A percentile compares a stretch with the other conserved stretches of the same genome.
Conservation (phyloP, 2,329 filamentous ascomycete species). For the Chaetomium sp. region DNA sequence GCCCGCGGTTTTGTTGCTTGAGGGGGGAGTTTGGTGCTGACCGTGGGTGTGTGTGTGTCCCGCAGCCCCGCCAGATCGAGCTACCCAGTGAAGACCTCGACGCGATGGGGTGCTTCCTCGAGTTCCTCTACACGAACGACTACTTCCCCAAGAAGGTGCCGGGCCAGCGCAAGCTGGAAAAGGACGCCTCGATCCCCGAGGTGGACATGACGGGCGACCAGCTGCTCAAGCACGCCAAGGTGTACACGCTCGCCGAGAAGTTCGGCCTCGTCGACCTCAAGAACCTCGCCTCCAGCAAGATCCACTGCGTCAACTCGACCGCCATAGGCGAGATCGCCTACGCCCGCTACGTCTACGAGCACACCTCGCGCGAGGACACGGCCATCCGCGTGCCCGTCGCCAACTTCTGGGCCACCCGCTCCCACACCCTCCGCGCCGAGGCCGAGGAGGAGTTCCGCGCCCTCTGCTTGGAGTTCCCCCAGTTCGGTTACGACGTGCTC, state of each 20-base stretch:
- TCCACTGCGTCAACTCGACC: conserved; percentile 86
- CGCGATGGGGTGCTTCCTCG: conserved; percentile 76
- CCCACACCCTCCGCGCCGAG: conserved; percentile 79
- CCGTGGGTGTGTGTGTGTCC: not conserved
- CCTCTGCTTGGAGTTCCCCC: conserved; percentile 85
- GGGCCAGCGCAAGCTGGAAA: conserved; percentile 68
- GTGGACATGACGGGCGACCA: conserved; percentile 79
- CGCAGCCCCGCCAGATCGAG: conserved; percentile 65
- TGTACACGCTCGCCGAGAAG: conserved; percentile 86
- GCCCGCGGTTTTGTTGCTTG: not conserved
- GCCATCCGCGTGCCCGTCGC: conserved; percentile 80
- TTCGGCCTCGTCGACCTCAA: conserved; percentile 70
- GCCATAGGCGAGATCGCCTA: conserved; percentile 90
- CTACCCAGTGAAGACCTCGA: conserved; percentile 70
- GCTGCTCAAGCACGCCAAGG: conserved; percentile 82
- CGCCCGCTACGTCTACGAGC: conserved; percentile 84
- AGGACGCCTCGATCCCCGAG: conserved; percentile 63
- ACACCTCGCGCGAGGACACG: conserved; percentile 68
- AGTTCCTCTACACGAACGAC: conserved; percentile 82
- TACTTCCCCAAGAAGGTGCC: conserved; percentile 75
- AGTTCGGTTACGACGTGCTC: conserved; percentile 91
- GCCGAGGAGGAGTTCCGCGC: conserved; percentile 82
- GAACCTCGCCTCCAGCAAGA: conserved; percentile 80
- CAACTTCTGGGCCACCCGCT: conserved; percentile 85
- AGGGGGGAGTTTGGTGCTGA: not conserved